Conservation (phyloP, 495 filamentous ascomycete species). For the Chaetomidium leptoderma region DNA sequence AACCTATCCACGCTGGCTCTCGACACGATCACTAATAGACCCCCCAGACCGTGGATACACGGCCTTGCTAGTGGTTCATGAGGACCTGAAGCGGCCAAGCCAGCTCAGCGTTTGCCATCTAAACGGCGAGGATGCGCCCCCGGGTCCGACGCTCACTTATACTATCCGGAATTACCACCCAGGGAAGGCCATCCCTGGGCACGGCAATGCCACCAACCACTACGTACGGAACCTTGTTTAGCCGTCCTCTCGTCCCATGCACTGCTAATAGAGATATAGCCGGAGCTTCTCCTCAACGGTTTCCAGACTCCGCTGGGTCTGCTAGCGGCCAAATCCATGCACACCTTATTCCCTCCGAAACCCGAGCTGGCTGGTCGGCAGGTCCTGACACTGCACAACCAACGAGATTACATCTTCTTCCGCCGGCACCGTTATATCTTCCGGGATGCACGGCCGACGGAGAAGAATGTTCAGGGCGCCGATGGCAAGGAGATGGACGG, state of each 20-base stretch:
- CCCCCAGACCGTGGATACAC: constrained; percentile 67
- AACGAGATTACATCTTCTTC: constrained; percentile 94
- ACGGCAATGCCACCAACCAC: constrained; percentile 84
- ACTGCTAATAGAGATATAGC: constrained; percentile 35
- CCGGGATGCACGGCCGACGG: constrained; percentile 74
- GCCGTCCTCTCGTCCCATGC: not conserved
- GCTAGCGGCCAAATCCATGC: constrained; percentile 81
- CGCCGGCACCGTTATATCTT: constrained; percentile 88
- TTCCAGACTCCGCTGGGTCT: constrained; percentile 91
- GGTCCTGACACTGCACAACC: constrained; percentile 88
- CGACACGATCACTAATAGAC: constrained; percentile 4
- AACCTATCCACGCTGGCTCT: not conserved
- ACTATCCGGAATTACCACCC: constrained; percentile 80
- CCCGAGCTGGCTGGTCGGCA: constrained; percentile 82
- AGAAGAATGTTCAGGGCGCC: constrained; percentile 78
- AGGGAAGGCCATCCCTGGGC: constrained; percentile 75
- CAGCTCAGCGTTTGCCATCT: constrained; percentile 79
- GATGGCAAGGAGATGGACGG: constrained; percentile 86
- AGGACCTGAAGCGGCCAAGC: constrained; percentile 75
- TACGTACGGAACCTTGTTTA: constrained; percentile 38
- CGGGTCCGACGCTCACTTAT: constrained; percentile 72
- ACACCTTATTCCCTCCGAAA: constrained; percentile 72
- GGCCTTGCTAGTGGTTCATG: constrained; percentile 71
- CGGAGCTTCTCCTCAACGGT: constrained; percentile 91
- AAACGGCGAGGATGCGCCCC: constrained; percentile 44